Percentiles rank a stretch among this genome's conserved stretches.
These are phyloP conservation scores for Chrysanthemum makinoi DNA, from an alignment of 129 eudicot species.

Conservation along the genomic window DNA sequence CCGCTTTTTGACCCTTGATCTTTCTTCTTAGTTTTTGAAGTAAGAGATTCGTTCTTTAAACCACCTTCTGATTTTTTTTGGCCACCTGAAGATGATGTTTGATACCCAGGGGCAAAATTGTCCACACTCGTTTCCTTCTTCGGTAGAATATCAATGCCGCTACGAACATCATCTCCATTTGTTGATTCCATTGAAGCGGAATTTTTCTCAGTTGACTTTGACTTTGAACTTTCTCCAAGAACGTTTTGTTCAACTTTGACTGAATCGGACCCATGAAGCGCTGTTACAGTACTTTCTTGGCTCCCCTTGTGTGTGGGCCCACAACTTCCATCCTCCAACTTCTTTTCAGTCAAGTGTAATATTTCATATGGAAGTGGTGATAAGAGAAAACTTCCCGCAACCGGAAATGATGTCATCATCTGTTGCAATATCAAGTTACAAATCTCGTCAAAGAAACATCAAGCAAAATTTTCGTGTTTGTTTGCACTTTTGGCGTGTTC, in stretches of 20 bases:
- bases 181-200: conserved; percentile 36
- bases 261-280: conserved; percentile 45
- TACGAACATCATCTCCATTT: conserved; percentile 31
- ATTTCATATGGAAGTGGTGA: conserved; percentile 75
- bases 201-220: conserved; percentile 43
- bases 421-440: conserved; percentile 34
- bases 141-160: not conserved
- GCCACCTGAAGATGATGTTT: conserved; percentile 41
- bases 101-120: conserved; percentile 35
- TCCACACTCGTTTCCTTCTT: conserved; percentile 27
- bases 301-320: conserved; percentile 41
- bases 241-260: conserved; percentile 38
- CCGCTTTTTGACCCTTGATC: conserved; percentile 22
- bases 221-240: conserved; percentile 35
- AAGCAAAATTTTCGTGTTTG: too few species aligned
- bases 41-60: conserved; percentile 36
- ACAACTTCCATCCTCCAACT: conserved; percentile 36
- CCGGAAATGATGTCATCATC: conserved; percentile 87
- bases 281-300: conserved; percentile 41
- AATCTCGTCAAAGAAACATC: not conserved
- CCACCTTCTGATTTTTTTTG: conserved; percentile 48
- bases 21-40: conserved; percentile 38
- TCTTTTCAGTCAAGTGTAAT: conserved; percentile 49
- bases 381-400: conserved; percentile 48
- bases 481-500: too few species aligned